Evolutionary conservation across 176 grass and related monocot genomes (phyloP).

Genomic region (Melocanna baccifera): DNA sequence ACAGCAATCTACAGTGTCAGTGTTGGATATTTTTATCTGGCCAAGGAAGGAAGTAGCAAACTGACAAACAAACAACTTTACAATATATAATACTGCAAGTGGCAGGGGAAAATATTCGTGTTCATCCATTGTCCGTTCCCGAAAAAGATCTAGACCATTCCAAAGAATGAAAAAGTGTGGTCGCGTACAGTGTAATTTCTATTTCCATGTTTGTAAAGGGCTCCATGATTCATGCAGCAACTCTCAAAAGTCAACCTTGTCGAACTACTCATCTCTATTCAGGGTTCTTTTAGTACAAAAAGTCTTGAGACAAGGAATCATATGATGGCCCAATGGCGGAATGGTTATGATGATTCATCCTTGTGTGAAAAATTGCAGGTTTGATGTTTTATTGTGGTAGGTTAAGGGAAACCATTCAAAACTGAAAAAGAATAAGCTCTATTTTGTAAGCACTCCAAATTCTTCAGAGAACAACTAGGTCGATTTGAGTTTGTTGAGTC

Average conservation of each 20-base stretch:
- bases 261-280: not conserved
- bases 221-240: not conserved
- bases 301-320: not conserved
- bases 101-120: not conserved
- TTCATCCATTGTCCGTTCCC: not conserved
- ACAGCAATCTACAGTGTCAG: not conserved
- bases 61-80: not conserved
- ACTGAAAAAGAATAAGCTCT: no score
- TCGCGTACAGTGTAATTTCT: not conserved
- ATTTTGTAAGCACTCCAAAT: no score
- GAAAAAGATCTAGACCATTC: constrained; percentile 19
- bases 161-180: not conserved
- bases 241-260: not conserved
- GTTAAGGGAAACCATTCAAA: not conserved
- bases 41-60: not conserved
- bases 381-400: not conserved
- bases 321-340: not conserved
- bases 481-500: no score
- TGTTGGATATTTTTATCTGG: constrained; percentile 15
- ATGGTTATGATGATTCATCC: not conserved
- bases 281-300: not conserved
- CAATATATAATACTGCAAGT: not conserved
- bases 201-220: not conserved
- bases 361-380: not conserved
- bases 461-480: no score